Evolutionary conservation across 257 asterid genomes (phyloP), one percentile per base, ranked within the genome.

Genomic region (Salvia rosmarinus): DNA sequence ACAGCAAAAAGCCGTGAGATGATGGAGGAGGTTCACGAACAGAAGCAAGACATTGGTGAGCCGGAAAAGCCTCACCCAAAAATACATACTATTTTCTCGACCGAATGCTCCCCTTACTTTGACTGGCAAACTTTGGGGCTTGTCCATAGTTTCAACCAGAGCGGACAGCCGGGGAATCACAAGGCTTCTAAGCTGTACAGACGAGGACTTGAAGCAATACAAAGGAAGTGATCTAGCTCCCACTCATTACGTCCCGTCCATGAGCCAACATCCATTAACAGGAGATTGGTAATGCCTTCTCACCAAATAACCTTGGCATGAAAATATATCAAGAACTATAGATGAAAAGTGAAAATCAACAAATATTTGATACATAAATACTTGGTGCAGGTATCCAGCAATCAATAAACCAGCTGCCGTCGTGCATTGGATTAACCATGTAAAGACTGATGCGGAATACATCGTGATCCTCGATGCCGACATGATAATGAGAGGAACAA

Each of bases 121-220:
- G 99, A 94, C 82, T 94, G 97, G 99, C 99, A 94, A 57, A 94
- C 99, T 32, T 88, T 94, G 58, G 99, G 99, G 50, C 97, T 94
- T 13, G 83, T 95, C 47, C 96, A 95, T 78, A 95, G 98, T 78
- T 95, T 95, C 85, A 77, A 89, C 77, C 67, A 12, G 75, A 91
- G 99, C 71, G 95, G 96, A 63, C 99, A 95, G 84, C 99, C 96
- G 98, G 43, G 85, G 78, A 77, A 91, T 95, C 71, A 95, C 99
- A 1, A 80, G 99, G 77, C 89, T 95, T 49, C 83, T 95, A 21
- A 95, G 99, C 66, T 95, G 99, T 78, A 85, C 96, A 2, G 99
- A 89, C 21, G 95, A 91, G 77, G 96, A 95, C 71, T 73, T 89
- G 80, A 95, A 87, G 88, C 78, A 84, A 74, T 95, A 95, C 80